phyloP scores from a whole-genome alignment of 441 rosid species.

The Populus hybrid region DNA sequence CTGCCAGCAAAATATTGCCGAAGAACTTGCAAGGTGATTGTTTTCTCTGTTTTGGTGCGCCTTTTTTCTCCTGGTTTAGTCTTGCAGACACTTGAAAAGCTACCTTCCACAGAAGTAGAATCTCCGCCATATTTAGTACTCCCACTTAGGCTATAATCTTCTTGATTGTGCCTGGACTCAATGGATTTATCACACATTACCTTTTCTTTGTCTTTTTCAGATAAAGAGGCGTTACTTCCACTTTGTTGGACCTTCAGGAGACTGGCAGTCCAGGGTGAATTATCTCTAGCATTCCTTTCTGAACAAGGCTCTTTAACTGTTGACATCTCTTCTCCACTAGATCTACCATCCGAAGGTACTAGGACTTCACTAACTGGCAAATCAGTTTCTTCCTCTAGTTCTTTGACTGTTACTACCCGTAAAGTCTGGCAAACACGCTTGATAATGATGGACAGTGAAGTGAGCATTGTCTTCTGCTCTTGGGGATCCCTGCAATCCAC shows the following conservation, averaged over 20 bases:
- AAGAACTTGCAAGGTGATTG: slow-evolving; percentile 67
- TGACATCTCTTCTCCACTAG: slow-evolving; percentile 32
- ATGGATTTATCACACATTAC: slow-evolving; percentile 23
- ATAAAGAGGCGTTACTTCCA: slow-evolving; percentile 23
- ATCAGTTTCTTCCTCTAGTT: slow-evolving; percentile 53
- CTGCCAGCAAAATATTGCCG: slow-evolving; percentile 77
- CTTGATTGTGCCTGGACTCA: slow-evolving; percentile 22
- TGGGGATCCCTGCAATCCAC: slow-evolving; percentile 51
- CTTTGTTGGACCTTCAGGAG: slow-evolving; percentile 27
- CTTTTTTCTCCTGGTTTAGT: slow-evolving; percentile 49
- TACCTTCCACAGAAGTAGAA: slow-evolving; percentile 44
- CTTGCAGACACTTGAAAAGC: slow-evolving; percentile 36
- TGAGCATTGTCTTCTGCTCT: slow-evolving; percentile 65
- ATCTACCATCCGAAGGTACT: slow-evolving; percentile 23
- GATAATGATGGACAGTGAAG: slow-evolving; percentile 59
- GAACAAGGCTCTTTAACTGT: slow-evolving; percentile 26
- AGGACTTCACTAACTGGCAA: slow-evolving; percentile 34
- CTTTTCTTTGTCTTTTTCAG: slow-evolving; percentile 26
- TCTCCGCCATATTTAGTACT: slow-evolving; percentile 40
- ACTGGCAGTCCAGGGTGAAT: slow-evolving; percentile 31
- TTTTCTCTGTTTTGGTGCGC: slow-evolving; percentile 64
- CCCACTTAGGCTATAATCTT: slow-evolving; percentile 34
- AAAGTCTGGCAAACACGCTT: slow-evolving; percentile 62
- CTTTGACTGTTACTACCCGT: slow-evolving; percentile 71
- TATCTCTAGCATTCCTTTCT: slow-evolving; percentile 35